These are phyloP conservation scores for Sophora flavescens DNA, from an alignment of 306 rosid genomes.

Conservation along the genomic window DNA sequence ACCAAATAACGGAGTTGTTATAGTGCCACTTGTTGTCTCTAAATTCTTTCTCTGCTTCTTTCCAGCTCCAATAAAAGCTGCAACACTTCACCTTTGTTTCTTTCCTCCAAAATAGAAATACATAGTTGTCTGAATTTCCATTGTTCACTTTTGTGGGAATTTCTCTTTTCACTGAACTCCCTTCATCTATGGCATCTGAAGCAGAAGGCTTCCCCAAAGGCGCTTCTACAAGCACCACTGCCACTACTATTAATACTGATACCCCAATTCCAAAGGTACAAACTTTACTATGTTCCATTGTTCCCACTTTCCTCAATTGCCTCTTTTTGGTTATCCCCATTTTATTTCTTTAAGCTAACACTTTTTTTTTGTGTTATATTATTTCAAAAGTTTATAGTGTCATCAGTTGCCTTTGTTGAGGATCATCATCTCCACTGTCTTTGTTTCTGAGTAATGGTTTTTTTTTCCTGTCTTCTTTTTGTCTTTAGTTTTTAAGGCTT, in stretches of 20 bases:
- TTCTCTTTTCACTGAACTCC: neutral
- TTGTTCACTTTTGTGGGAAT: neutral
- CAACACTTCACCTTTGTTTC: neutral
- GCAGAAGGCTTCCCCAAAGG: slow-evolving; percentile 9
- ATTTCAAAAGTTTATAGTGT: neutral
- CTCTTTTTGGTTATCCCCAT: neutral
- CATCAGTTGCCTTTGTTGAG: neutral
- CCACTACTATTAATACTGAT: neutral
- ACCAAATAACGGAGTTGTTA: no score
- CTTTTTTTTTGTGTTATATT: neutral
- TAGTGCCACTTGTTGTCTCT: neutral
- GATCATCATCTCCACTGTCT: neutral
- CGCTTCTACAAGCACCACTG: neutral
- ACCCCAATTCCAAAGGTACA: slow-evolving; percentile 35
- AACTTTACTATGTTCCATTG: neutral
- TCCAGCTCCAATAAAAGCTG: neutral
- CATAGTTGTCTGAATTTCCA: neutral
- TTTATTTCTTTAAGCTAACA: slow-evolving; percentile 4
- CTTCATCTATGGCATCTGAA: slow-evolving; percentile 34
- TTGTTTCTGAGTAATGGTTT: neutral
- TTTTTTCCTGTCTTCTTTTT: neutral
- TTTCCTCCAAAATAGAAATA: neutral
- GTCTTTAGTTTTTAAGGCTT: neutral
- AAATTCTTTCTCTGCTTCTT: neutral
- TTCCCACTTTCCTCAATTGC: slow-evolving; percentile 14